Evolutionary conservation across 495 filamentous ascomycete species (phyloP).

Genomic region (Lepraria neglecta): DNA sequence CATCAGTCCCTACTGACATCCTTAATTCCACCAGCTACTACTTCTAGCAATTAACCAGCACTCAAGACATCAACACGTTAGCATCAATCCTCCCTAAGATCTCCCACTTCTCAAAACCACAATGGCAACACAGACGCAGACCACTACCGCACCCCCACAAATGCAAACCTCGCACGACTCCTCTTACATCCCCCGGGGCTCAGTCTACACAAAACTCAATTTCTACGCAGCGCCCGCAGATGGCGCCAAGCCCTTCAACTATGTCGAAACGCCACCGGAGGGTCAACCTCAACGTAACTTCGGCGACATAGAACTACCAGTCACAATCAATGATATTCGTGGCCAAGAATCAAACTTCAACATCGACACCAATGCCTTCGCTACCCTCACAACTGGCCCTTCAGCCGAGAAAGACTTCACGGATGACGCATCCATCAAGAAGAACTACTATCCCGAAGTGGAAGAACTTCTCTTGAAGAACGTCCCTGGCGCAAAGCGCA

Average conservation of each 20-base stretch:
- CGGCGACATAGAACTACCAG: slow-evolving; percentile 37
- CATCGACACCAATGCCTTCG: slow-evolving; percentile 70
- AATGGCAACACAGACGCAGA: slow-evolving; percentile 28
- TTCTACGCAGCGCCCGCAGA: slow-evolving; percentile 64
- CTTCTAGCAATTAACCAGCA: not conserved
- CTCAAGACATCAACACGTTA: not conserved
- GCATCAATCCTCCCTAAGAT: not conserved
- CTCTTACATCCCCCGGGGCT: slow-evolving; percentile 54
- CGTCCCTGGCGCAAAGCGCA: slow-evolving; percentile 54
- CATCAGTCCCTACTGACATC: not conserved
- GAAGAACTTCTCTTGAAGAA: slow-evolving; percentile 55
- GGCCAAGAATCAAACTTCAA: slow-evolving; percentile 54
- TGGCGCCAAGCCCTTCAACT: slow-evolving; percentile 59
- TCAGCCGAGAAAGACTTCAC: slow-evolving; percentile 48
- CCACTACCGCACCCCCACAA: slow-evolving; percentile 15
- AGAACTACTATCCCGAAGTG: slow-evolving; percentile 78
- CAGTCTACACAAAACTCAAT: slow-evolving; percentile 56
- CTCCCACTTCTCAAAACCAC: not conserved
- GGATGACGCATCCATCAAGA: slow-evolving; percentile 55
- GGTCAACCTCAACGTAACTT: slow-evolving; percentile 60
- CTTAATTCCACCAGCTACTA: not conserved
- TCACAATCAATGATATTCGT: slow-evolving; percentile 61
- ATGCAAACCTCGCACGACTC: slow-evolving; percentile 16
- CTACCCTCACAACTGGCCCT: slow-evolving; percentile 45
- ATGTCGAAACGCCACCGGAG: slow-evolving; percentile 57